Conservation (phyloP, 768 basidiomycete species). For the Hypsizygus marmoreus region DNA sequence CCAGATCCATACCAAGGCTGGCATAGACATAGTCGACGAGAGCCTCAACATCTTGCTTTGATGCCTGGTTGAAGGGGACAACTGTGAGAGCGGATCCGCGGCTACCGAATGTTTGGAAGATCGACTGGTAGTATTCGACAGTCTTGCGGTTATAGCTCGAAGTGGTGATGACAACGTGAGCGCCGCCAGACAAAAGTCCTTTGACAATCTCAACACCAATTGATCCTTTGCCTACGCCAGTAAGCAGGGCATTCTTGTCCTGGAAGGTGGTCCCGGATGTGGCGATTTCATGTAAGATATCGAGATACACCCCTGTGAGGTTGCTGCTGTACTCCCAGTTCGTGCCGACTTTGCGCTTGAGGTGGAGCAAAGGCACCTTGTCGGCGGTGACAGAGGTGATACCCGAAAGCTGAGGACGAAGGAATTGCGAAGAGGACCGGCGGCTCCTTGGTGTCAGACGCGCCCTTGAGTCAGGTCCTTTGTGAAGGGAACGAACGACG, state of each 20-base stretch:
- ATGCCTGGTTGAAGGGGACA: constrained; percentile 99
- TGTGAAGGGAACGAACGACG: constrained; percentile 90
- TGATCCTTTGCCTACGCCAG: constrained; percentile 96
- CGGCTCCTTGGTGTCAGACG: constrained; percentile 66
- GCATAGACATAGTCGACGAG: constrained; percentile 98
- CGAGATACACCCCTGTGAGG: constrained; percentile 92
- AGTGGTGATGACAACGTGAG: constrained; percentile 96
- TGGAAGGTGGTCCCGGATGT: constrained; percentile 98
- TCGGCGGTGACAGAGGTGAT: constrained; percentile 76
- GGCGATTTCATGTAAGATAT: constrained; percentile 96
- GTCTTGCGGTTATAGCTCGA: constrained; percentile 95
- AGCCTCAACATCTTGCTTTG: constrained; percentile 97
- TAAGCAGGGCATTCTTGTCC: constrained; percentile 97
- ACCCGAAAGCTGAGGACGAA: constrained; percentile 83
- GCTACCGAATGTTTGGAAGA: constrained; percentile 94
- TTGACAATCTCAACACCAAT: constrained; percentile 98
- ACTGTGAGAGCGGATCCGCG: constrained; percentile 96
- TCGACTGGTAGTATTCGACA: constrained; percentile 97
- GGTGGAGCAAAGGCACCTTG: constrained; percentile 90
- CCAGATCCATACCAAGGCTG: constrained; percentile 92
- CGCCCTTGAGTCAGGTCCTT: constrained; percentile 63
- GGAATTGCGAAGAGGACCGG: constrained; percentile 95
- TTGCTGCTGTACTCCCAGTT: constrained; percentile 98
- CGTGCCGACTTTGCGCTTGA: constrained; percentile 94
- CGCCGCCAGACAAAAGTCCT: constrained; percentile 94